Conservation (phyloP, 129 eudicot species). For the Tagetes patula region DNA sequence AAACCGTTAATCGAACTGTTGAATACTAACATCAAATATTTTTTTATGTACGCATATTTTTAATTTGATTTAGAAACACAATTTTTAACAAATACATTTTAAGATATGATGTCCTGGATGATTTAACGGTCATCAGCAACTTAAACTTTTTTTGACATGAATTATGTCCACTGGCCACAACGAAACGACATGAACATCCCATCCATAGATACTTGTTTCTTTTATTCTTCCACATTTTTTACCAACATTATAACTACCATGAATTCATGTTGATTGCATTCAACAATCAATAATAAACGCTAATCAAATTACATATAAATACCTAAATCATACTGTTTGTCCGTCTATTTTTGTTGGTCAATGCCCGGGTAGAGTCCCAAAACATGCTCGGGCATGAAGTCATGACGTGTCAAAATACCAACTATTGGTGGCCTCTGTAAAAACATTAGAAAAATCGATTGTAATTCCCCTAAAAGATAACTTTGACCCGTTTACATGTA, state of each 20-base stretch:
- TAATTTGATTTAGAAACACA: too few relatives aligned
- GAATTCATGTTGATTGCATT: conserved; percentile 29
- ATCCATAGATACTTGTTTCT: neutral
- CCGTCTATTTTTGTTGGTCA: conserved; percentile 35
- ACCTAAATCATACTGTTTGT: conserved; percentile 14
- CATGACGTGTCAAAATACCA: conserved; percentile 91
- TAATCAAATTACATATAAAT: conserved; percentile 14
- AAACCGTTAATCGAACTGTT: too few relatives aligned
- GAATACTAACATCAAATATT: too few relatives aligned
- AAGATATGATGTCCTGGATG: too few relatives aligned
- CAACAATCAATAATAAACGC: conserved; percentile 27
- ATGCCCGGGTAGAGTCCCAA: conserved; percentile 86
- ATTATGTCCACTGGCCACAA: too few relatives aligned
- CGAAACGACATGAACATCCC: neutral
- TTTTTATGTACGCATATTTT: too few relatives aligned
- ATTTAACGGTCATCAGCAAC: too few relatives aligned
- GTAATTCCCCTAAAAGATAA: neutral
- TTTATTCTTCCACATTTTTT: conserved; percentile 20
- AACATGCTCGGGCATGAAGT: conserved; percentile 85
- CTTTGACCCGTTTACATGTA: neutral
- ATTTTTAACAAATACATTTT: too few relatives aligned
- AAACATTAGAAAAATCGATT: conserved; percentile 2
- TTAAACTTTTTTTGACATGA: too few relatives aligned
- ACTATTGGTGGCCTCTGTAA: conserved; percentile 78
- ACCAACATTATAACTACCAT: conserved; percentile 11